These are phyloP conservation scores for Saccharomyces uvarum DNA, from an alignment of 1,139 yeast species.

Conservation along the genomic window DNA sequence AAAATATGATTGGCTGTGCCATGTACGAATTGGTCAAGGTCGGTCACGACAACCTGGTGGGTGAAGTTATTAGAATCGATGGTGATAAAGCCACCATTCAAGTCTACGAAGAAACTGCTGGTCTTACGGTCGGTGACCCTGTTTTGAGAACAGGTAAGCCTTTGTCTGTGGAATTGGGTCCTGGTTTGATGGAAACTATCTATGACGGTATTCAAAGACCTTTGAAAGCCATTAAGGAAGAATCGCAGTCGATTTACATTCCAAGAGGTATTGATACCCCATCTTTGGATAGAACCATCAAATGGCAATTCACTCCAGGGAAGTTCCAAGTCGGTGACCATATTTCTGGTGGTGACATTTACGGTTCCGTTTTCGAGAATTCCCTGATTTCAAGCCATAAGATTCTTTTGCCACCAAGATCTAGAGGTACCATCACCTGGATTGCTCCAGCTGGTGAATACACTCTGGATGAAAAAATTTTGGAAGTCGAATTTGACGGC, in stretches of 20 bases:
- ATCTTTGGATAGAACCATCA: slow-evolving; percentile 69
- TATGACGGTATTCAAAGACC: slow-evolving; percentile 99
- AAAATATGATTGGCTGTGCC: slow-evolving; percentile 97
- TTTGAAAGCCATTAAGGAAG: slow-evolving; percentile 78
- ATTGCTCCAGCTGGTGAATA: slow-evolving; percentile 87
- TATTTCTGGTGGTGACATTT: slow-evolving; percentile 95
- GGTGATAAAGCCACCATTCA: slow-evolving; percentile 96
- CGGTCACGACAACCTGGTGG: slow-evolving; percentile 93
- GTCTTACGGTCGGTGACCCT: slow-evolving; percentile 98
- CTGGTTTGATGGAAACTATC: slow-evolving; percentile 97
- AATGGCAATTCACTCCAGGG: slow-evolving; percentile 84
- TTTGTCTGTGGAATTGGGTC: slow-evolving; percentile 94
- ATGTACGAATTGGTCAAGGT: slow-evolving; percentile 97
- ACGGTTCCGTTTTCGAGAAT: slow-evolving; percentile 89
- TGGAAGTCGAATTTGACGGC: slow-evolving; percentile 94
- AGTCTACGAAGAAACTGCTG: slow-evolving; percentile 98
- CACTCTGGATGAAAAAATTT: slow-evolving; percentile 76
- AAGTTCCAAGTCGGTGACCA: slow-evolving; percentile 85
- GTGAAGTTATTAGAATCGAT: slow-evolving; percentile 94
- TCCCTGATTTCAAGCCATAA: slow-evolving; percentile 87
- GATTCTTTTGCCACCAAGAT: slow-evolving; percentile 93
- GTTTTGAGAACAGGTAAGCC: slow-evolving; percentile 97
- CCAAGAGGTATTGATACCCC: slow-evolving; percentile 99
- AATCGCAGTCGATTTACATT: slow-evolving; percentile 83
- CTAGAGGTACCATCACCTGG: slow-evolving; percentile 90